A percentile compares a stretch with the other conserved stretches of the same genome.
These are phyloP conservation scores for Tylopilus felleus DNA, from an alignment of 768 basidiomycete genomes.

Conservation along the genomic window DNA sequence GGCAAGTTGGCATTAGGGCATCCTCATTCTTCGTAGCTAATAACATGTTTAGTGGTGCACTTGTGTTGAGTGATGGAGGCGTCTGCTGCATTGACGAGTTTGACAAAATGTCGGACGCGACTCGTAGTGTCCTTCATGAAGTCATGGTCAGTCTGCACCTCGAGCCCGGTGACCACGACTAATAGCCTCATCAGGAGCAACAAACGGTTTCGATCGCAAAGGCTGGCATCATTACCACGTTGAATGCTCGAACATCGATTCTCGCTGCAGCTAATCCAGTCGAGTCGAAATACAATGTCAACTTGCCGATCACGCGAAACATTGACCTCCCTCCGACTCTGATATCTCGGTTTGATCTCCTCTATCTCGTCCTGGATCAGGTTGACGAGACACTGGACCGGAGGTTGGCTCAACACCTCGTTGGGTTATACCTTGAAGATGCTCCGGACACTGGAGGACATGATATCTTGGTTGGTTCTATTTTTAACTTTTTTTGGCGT, in stretches of 20 bases:
- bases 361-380: slow-evolving; percentile 94
- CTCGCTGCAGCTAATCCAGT: slow-evolving; percentile 97
- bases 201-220: slow-evolving; percentile 99
- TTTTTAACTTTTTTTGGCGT: background rate
- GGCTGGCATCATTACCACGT: slow-evolving; percentile 96
- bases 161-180: background rate
- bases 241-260: slow-evolving; percentile 98
- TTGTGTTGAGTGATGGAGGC: slow-evolving; percentile 93
- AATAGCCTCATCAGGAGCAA: slow-evolving; percentile 70
- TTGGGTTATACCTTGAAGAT: slow-evolving; percentile 92
- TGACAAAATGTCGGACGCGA: slow-evolving; percentile 98
- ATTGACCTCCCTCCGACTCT: slow-evolving; percentile 97
- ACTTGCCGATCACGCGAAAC: slow-evolving; percentile 89
- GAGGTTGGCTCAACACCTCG: slow-evolving; percentile 86
- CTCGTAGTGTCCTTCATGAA: slow-evolving; percentile 97
- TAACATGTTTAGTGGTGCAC: slow-evolving; percentile 64
- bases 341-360: slow-evolving; percentile 94
- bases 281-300: slow-evolving; percentile 90
- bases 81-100: slow-evolving; percentile 99
- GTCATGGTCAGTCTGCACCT: slow-evolving; percentile 69
- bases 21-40: slow-evolving; percentile 2
- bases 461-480: slow-evolving; percentile 70
- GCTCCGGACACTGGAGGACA: slow-evolving; percentile 52
- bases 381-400: slow-evolving; percentile 88
- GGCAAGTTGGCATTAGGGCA: slow-evolving; percentile 43